Percentiles rank a stretch among this genome's conserved stretches.
phyloP scores from a whole-genome alignment of 164 flowering plant species.

The Taxillus chinensis region DNA sequence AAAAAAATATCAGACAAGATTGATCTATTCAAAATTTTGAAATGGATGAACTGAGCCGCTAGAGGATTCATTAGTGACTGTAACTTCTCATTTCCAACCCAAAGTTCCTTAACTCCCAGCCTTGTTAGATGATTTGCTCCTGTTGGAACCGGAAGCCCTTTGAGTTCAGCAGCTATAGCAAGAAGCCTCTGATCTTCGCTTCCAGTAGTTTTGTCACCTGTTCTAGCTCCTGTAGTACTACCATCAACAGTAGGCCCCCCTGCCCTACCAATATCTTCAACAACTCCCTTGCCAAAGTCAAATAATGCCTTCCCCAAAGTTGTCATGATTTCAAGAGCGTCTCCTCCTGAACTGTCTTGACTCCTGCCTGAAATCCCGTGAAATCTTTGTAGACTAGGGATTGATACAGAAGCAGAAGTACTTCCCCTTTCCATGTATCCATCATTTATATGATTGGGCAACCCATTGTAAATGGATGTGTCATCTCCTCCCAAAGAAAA shows the following conservation, averaged over 20 bases:
- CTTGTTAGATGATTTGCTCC: constrained; percentile 51
- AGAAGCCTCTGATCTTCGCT: constrained; percentile 31
- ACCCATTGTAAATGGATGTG: constrained; percentile 14
- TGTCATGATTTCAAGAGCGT: constrained; percentile 82
- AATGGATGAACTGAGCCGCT: constrained; percentile 67
- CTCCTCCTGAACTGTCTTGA: constrained; percentile 49
- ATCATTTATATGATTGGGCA: constrained; percentile 11
- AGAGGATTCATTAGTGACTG: constrained; percentile 60
- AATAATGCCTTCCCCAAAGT: constrained; percentile 75
- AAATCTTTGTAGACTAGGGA: constrained; percentile 18
- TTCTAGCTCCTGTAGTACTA: constrained; percentile 13
- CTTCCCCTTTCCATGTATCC: constrained; percentile 11
- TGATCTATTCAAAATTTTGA: constrained; percentile 53
- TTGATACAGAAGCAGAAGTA: constrained; percentile 19
- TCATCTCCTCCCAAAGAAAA: constrained; percentile 17
- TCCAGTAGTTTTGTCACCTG: constrained; percentile 10
- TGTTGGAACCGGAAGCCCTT: constrained; percentile 83
- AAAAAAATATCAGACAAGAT: constrained; percentile 46
- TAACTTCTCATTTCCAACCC: constrained; percentile 75
- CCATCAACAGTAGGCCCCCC: constrained; percentile 46
- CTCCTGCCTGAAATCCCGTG: constrained; percentile 29
- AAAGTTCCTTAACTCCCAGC: constrained; percentile 65
- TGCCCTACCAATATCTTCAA: constrained; percentile 83
- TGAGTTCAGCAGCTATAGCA: constrained; percentile 48
- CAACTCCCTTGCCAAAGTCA: constrained; percentile 88